phyloP scores from a whole-genome alignment of 257 asterid genomes.

The Fraxinus americana region DNA sequence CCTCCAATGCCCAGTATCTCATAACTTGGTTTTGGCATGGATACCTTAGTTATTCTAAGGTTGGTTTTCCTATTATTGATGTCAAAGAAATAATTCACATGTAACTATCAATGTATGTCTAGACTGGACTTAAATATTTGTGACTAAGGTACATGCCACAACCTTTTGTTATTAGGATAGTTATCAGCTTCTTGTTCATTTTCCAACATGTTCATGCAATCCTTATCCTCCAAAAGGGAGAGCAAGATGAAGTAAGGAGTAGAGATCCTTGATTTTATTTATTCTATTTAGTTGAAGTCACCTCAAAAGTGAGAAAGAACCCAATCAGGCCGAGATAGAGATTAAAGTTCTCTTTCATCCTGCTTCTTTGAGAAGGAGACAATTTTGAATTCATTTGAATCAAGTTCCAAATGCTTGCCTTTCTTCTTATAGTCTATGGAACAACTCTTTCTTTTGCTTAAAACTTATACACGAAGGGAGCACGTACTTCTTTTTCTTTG shows the following conservation, averaged over 20 bases:
- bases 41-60: neutral
- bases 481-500: too few relatives aligned
- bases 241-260: slow-evolving; percentile 7
- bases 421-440: neutral
- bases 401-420: slow-evolving; percentile 2
- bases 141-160: neutral
- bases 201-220: neutral
- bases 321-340: neutral
- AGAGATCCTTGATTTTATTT: neutral
- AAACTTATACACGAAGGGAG: too few relatives aligned
- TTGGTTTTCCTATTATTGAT: neutral
- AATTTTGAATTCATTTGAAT: neutral
- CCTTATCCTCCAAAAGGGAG: slow-evolving; percentile 5
- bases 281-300: neutral
- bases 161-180: neutral
- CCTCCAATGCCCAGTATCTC: slow-evolving; percentile 1
- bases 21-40: slow-evolving; percentile 13
- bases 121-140: neutral
- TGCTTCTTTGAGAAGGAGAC: neutral
- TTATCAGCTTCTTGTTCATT: slow-evolving; percentile 2
- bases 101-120: neutral
- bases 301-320: neutral
- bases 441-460: neutral
- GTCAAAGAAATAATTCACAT: neutral
- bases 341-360: slow-evolving; percentile 6